phyloP scores from a whole-genome alignment of 2,329 filamentous ascomycete genomes.

The Sporothrix pseudoabietina region DNA sequence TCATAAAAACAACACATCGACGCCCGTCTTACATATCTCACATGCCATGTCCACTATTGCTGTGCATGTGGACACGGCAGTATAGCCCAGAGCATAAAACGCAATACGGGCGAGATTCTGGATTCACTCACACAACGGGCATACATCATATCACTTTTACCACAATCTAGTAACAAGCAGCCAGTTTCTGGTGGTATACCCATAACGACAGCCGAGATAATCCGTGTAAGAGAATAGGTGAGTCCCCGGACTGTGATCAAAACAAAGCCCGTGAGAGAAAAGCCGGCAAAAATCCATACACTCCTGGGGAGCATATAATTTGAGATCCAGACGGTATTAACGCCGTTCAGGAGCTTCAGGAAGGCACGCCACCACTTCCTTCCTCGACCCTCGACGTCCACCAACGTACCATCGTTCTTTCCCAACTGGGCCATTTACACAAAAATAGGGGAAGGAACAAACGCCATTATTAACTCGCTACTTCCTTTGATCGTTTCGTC shows the following conservation, averaged over 20 bases:
- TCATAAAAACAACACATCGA: not conserved
- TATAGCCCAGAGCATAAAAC: slow-evolving; percentile 10
- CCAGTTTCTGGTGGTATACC: not conserved
- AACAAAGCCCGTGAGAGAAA: not conserved
- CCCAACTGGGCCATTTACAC: slow-evolving; percentile 20
- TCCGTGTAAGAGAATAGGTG: slow-evolving; percentile 8
- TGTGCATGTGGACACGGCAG: slow-evolving; percentile 9
- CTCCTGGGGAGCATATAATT: slow-evolving; percentile 5
- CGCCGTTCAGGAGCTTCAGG: not conserved
- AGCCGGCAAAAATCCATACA: not conserved
- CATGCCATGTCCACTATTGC: slow-evolving; percentile 3
- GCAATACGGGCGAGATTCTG: not conserved
- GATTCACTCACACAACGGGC: not conserved
- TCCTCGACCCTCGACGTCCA: slow-evolving; percentile 2
- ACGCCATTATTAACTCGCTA: slow-evolving; percentile 12
- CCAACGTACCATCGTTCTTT: not conserved
- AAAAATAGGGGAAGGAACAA: not conserved
- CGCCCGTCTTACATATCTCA: not conserved
- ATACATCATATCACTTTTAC: not conserved
- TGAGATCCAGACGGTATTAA: not conserved
- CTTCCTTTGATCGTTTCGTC: slow-evolving; percentile 26
- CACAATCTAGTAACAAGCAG: not conserved
- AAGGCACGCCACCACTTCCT: slow-evolving; percentile 12
- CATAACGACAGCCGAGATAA: not conserved
- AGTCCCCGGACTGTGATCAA: not conserved